A percentile compares a stretch with the other conserved stretches of the same genome.
phyloP scores from a whole-genome alignment of 2,329 filamentous ascomycete genomes.

The Aspergillus alliaceus region DNA sequence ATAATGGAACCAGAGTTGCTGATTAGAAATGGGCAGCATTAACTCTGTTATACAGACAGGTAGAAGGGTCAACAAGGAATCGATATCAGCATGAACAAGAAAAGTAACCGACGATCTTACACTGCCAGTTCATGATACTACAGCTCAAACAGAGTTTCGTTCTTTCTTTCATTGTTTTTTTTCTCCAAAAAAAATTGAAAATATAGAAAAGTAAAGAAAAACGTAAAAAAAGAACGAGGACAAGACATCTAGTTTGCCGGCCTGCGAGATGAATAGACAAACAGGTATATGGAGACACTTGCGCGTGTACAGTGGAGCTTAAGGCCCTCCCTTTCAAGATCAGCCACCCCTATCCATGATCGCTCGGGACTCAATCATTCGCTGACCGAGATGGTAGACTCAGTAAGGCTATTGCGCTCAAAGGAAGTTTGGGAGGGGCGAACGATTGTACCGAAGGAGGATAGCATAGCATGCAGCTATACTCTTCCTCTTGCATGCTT shows the following conservation, averaged over 20 bases:
- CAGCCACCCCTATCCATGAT: slow-evolving; percentile 18
- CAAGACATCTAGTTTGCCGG: slow-evolving; percentile 5
- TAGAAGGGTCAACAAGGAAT: slow-evolving; percentile 18
- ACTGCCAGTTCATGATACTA: slow-evolving; percentile 1
- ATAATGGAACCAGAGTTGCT: slow-evolving; percentile 11
- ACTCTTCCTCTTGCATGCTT: neutral
- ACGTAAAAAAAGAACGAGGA: neutral
- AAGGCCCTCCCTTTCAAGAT: slow-evolving; percentile 10
- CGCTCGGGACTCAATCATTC: slow-evolving; percentile 8
- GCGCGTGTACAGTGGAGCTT: slow-evolving; percentile 12
- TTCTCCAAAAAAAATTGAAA: neutral
- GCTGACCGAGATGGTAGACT: slow-evolving; percentile 9
- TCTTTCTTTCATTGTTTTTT: no score
- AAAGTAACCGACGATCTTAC: slow-evolving; percentile 20
- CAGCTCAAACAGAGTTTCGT: slow-evolving; percentile 3
- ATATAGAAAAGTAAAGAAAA: neutral
- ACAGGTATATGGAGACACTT: slow-evolving; percentile 9
- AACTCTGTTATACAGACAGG: slow-evolving; percentile 18
- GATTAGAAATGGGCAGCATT: slow-evolving; percentile 16
- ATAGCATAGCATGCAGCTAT: slow-evolving; percentile 12
- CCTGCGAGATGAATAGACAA: slow-evolving; percentile 7
- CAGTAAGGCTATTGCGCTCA: slow-evolving; percentile 8
- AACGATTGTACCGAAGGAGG: slow-evolving; percentile 7
- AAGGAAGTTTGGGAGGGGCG: slow-evolving; percentile 7
- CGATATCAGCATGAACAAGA: slow-evolving; percentile 14